Base-by-base conservation (phyloP, 208 protist species). In the Phytomonas sp. region DNA sequence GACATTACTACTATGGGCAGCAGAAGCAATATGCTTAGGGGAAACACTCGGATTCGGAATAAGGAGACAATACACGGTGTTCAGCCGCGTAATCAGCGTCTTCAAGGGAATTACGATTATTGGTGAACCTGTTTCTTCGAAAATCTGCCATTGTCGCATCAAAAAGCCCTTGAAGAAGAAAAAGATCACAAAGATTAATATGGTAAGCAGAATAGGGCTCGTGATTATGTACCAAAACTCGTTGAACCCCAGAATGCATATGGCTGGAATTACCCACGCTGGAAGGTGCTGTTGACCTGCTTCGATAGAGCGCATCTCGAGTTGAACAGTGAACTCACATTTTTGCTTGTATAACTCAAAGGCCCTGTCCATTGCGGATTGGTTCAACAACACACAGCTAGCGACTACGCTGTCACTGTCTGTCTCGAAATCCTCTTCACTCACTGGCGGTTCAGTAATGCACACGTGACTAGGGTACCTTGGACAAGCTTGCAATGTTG, bases 241-340 rank as follows among this genome's bases (percentile, higher is more conserved):
- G 71, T 96, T 94, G 79, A 79, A 90, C 17, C 91, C 88, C 23
- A 94, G 79, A 4, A 90, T 29, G 23, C 92, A 69, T 56, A 96
- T 74, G 30, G 80, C 76, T 4, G 82, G 81, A 30, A 87, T 73
- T 15, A 96, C 85, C 91, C 91, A 96, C 13, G 76, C 79, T 20
- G 91, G 91, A 51, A 94, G 72, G 26, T 71, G 74, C 70, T 90
- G 83, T 34, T 82, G 80, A 56, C 73, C 70, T 13, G 79, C 74
- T 67, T 93, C 84, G 66, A 94, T 79, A 30, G 80, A 70, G 34
- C 88, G 84, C 62, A 92, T 70, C 75, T 93, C 82, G 28, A 91
- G 61, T 71, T 96, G 88, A 62, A 82, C 81, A 6, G 91, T 94
- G 73, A 94, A 96, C 62, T 93, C 85, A 71, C 80, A 86, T 61